These are phyloP conservation scores for Blastobotrys indianensis DNA, from an alignment of 1,139 yeast genomes.

Conservation along the genomic window DNA sequence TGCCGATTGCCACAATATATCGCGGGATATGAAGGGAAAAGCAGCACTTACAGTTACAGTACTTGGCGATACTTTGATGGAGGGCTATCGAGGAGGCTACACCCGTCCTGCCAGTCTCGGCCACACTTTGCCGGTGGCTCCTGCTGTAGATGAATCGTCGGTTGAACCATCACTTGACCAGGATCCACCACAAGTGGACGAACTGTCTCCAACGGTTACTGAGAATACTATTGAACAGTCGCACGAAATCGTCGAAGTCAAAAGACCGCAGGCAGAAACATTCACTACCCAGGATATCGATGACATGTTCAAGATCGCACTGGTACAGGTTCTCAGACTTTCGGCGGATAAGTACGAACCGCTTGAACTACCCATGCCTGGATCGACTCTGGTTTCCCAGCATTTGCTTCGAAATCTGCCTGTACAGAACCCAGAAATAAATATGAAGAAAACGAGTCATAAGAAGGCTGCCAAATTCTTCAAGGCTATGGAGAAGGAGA, in stretches of 20 bases:
- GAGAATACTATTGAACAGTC: slow-evolving; percentile 8
- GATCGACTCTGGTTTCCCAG: slow-evolving; percentile 71
- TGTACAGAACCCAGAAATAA: slow-evolving; percentile 47
- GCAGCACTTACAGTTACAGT: slow-evolving; percentile 36
- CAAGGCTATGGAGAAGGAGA: slow-evolving; percentile 76
- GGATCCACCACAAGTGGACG: background rate
- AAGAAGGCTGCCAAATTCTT: slow-evolving; percentile 80
- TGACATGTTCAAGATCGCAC: slow-evolving; percentile 60
- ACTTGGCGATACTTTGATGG: slow-evolving; percentile 35
- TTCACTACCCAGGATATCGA: slow-evolving; percentile 63
- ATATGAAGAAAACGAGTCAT: slow-evolving; percentile 81
- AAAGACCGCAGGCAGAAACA: slow-evolving; percentile 11
- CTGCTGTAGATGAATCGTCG: slow-evolving; percentile 12
- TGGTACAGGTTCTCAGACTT: slow-evolving; percentile 60
- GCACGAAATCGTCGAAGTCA: slow-evolving; percentile 13
- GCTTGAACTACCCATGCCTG: slow-evolving; percentile 42
- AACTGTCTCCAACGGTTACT: background rate
- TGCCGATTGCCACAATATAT: slow-evolving; percentile 40
- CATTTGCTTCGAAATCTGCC: slow-evolving; percentile 72
- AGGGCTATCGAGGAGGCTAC: slow-evolving; percentile 22
- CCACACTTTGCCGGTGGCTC: slow-evolving; percentile 17
- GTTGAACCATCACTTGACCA: slow-evolving; percentile 2
- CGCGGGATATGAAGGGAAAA: slow-evolving; percentile 33
- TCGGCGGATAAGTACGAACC: slow-evolving; percentile 52
- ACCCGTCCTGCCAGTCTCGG: slow-evolving; percentile 26